These are phyloP conservation scores for Eurotiales sp. DNA, from an alignment of 2,329 filamentous ascomycete genomes.

Conservation along the genomic window DNA sequence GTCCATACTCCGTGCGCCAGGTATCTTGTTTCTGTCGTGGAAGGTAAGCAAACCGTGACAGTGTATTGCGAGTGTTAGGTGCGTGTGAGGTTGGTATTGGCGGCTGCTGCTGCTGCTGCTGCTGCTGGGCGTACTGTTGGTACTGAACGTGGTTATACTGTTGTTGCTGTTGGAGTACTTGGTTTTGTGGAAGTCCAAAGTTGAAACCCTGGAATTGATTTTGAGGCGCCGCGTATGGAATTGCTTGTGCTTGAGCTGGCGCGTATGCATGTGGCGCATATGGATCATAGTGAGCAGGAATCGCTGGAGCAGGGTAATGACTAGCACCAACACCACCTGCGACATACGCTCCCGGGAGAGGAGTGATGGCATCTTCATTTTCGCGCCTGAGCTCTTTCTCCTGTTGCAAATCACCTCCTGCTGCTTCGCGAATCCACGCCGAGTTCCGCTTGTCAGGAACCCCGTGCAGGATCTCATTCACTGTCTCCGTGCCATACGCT, in stretches of 20 bases:
- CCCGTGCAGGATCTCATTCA: constrained; percentile 82
- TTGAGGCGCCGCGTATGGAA: constrained; percentile 1
- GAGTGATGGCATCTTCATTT: constrained; percentile 79
- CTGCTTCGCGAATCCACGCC: constrained; percentile 75
- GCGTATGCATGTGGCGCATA: constrained; percentile 20
- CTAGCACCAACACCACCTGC: constrained; percentile 16
- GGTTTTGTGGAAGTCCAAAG: constrained; percentile 14
- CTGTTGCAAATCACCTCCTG: constrained; percentile 71
- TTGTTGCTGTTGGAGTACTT: constrained; percentile 15
- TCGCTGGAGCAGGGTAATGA: constrained; percentile 13
- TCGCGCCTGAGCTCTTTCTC: constrained; percentile 77
- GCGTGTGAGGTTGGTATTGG: constrained; percentile 25
- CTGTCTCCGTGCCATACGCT: constrained; percentile 44
- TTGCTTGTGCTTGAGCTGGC: constrained; percentile 9
- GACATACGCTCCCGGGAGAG: constrained; percentile 59
- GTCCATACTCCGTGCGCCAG: constrained; percentile 89
- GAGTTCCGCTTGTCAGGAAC: constrained; percentile 86
- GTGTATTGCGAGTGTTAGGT: constrained; percentile 80
- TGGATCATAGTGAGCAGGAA: constrained; percentile 17
- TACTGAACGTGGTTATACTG: constrained; percentile 16
- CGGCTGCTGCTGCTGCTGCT: constrained; percentile 6
- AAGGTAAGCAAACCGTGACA: constrained; percentile 88
- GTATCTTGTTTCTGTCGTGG: constrained; percentile 58
- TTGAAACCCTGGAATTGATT: constrained; percentile 13
- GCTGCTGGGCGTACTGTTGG: constrained; percentile 12